phyloP scores from a whole-genome alignment of 1,284 basidiomycete species.

The Moesziomyces antarcticus region DNA sequence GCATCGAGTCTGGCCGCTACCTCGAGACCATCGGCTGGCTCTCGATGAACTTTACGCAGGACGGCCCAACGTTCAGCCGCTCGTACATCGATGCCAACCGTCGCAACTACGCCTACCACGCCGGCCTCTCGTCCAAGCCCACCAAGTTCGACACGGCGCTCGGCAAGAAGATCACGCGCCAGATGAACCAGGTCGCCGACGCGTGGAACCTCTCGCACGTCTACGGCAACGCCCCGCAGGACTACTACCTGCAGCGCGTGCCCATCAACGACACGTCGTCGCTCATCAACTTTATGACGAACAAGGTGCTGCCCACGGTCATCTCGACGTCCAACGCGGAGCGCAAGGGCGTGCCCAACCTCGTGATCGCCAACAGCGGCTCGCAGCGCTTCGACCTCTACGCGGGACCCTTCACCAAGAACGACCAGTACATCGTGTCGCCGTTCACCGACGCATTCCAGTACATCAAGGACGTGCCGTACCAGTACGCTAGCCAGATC shows the following conservation, averaged over 20 bases:
- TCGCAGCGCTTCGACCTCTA: slow-evolving; percentile 63
- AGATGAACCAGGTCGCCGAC: slow-evolving; percentile 52
- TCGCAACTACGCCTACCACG: slow-evolving; percentile 63
- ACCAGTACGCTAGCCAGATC: slow-evolving; percentile 51
- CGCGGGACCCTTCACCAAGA: slow-evolving; percentile 59
- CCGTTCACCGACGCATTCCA: slow-evolving; percentile 63
- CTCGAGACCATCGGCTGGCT: slow-evolving; percentile 53
- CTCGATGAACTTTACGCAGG: slow-evolving; percentile 44
- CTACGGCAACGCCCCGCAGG: slow-evolving; percentile 57
- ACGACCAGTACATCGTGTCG: slow-evolving; percentile 64
- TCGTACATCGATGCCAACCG: slow-evolving; percentile 71
- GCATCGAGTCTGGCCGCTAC: slow-evolving; percentile 61
- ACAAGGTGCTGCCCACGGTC: slow-evolving; percentile 61
- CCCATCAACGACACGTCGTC: slow-evolving; percentile 44
- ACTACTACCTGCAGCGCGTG: slow-evolving; percentile 63
- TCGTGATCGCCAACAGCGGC: slow-evolving; percentile 62
- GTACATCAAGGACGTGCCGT: slow-evolving; percentile 58
- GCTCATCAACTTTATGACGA: slow-evolving; percentile 57
- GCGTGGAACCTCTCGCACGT: slow-evolving; percentile 60
- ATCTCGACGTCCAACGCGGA: slow-evolving; percentile 57
- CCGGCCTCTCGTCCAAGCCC: slow-evolving; percentile 35
- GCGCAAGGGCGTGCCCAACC: slow-evolving; percentile 44
- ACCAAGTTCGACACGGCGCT: slow-evolving; percentile 50
- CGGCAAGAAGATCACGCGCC: slow-evolving; percentile 50
- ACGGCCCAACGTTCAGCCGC: slow-evolving; percentile 67